Evolutionary conservation across 495 filamentous ascomycete genomes (phyloP).

Genomic region (Astrocystis sublimbata): DNA sequence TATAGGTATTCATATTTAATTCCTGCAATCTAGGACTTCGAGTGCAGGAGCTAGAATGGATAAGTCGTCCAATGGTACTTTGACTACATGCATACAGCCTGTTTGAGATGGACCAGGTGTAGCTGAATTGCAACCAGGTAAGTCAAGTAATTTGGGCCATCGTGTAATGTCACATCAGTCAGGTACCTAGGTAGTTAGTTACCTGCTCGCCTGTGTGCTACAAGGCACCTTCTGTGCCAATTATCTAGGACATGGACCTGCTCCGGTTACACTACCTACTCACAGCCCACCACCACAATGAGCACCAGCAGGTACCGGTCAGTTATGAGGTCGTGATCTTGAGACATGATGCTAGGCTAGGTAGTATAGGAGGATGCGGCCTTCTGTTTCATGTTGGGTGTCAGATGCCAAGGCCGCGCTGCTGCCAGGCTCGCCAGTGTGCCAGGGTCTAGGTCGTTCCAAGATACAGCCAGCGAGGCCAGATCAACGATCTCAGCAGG

Average conservation of each 20-base stretch:
- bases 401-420: slow-evolving; percentile 4
- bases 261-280: too few species aligned
- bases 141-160: too few species aligned
- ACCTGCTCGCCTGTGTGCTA: too few species aligned
- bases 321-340: neutral
- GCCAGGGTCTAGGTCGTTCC: too few species aligned
- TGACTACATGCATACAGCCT: neutral
- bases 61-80: neutral
- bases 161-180: too few species aligned
- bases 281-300: neutral
- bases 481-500: too few species aligned
- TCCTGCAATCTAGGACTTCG: slow-evolving; percentile 6
- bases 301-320: neutral
- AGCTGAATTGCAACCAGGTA: too few species aligned
- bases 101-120: slow-evolving; percentile 9
- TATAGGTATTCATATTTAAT: neutral
- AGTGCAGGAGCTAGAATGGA: neutral
- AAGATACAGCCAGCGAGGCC: too few species aligned
- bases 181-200: too few species aligned
- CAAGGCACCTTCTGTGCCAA: too few species aligned
- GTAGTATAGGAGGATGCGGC: neutral
- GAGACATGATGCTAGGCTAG: neutral
- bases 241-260: neutral
- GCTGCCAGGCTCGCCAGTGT: too few species aligned
- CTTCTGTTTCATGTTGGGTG: slow-evolving; percentile 1